These are phyloP conservation scores for Strobilomyces echinocephalus DNA, from an alignment of 768 basidiomycete genomes.

Conservation along the genomic window DNA sequence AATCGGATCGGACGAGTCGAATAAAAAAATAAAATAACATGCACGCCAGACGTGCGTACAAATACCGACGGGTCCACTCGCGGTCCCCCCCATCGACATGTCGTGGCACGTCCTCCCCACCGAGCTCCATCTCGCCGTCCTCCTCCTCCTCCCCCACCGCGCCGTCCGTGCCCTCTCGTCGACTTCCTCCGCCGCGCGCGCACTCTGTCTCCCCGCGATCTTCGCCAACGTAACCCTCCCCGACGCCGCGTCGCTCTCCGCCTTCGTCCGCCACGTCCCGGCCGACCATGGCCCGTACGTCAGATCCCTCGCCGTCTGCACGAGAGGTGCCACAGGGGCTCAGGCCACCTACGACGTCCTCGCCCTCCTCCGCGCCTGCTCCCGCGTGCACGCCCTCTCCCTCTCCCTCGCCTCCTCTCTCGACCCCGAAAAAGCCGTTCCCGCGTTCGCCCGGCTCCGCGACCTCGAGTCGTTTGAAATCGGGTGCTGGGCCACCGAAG, in stretches of 20 bases:
- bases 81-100: conserved; percentile 1
- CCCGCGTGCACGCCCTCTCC: conserved; percentile 35
- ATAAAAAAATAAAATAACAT: conserved; percentile 1
- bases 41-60: not conserved
- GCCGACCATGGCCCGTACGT: conserved; percentile 48
- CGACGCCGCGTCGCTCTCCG: conserved; percentile 40
- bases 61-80: not conserved
- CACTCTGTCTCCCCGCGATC: conserved; percentile 50
- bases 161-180: conserved; percentile 46
- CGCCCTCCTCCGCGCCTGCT: conserved; percentile 45
- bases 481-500: conserved; percentile 29
- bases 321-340: conserved; percentile 32
- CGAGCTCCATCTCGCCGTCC: conserved; percentile 60
- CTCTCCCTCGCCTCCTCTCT: conserved; percentile 27
- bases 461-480: conserved; percentile 19
- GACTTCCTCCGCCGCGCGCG: conserved; percentile 48
- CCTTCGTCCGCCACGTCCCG: conserved; percentile 57
- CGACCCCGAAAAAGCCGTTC: conserved; percentile 11
- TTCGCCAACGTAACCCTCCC: conserved; percentile 56
- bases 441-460: conserved; percentile 22
- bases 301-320: conserved; percentile 43
- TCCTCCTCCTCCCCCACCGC: conserved; percentile 42
- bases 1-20: conserved; percentile 18
- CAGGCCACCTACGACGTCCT: conserved; percentile 45
- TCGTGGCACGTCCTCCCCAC: conserved; percentile 57